phyloP scores from a whole-genome alignment of 2,329 filamentous ascomycete species.

The Penicillium freii region DNA sequence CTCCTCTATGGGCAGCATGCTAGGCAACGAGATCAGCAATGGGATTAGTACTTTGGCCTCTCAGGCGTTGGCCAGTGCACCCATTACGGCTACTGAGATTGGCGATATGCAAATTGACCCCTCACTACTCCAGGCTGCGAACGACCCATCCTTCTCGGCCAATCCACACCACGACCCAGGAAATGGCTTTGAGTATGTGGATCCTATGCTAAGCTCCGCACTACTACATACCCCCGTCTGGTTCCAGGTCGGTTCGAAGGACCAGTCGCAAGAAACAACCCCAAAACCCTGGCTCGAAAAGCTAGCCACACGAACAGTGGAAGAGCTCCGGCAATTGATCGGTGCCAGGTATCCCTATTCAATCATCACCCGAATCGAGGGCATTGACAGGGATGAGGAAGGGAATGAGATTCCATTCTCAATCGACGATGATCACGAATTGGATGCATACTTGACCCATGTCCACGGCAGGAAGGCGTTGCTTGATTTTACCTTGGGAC shows the following conservation, averaged over 20 bases:
- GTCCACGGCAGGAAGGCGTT: conserved; percentile 56
- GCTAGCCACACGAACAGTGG: conserved; percentile 57
- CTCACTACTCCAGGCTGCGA: conserved; percentile 58
- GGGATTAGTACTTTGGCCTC: conserved; percentile 46
- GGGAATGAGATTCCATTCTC: conserved; percentile 62
- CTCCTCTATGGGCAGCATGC: conserved; percentile 24
- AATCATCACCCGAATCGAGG: conserved; percentile 61
- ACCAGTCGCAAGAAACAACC: conserved; percentile 49
- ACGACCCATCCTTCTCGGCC: conserved; percentile 45
- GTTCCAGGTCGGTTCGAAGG: conserved; percentile 67
- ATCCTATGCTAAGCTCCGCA: conserved; percentile 35
- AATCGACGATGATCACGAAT: conserved; percentile 69
- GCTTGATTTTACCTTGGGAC: conserved; percentile 48
- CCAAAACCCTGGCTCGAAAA: conserved; percentile 63
- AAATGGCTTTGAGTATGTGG: conserved; percentile 37
- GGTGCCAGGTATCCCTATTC: conserved; percentile 60
- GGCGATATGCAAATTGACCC: conserved; percentile 63
- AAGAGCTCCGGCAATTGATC: conserved; percentile 63
- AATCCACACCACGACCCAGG: conserved; percentile 35
- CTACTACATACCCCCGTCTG: conserved; percentile 58
- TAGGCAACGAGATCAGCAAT: conserved; percentile 34
- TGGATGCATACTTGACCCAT: conserved; percentile 69
- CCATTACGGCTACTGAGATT: conserved; percentile 40
- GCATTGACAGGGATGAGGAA: conserved; percentile 60
- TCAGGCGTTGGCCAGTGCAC: conserved; percentile 44